Base-by-base conservation (phyloP, 805 yeast species). In the Scheffersomyces coipomensis region DNA sequence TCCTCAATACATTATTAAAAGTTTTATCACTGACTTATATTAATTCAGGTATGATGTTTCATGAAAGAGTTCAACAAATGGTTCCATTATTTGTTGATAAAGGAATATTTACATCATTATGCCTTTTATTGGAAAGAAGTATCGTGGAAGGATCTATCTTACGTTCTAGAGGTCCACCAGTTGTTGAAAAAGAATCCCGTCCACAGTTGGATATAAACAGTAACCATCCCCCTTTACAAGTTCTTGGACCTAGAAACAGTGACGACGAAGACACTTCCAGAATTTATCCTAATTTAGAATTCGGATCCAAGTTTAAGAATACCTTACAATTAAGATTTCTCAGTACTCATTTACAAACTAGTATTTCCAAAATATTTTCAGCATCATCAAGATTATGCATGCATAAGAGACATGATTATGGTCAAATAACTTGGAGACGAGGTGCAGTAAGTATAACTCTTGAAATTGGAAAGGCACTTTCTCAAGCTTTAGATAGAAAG, bases 231-330 rank as follows among this genome's bases (percentile, higher is more conserved):
- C 71, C 72, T 2, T 53, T 71, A 12, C 68, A 73, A 33, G 64
- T 79, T 7, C 69, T 67, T 41, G 58, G 71, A 0, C 18, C 27
- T 52, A 54, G 19, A 41, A 73, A 71, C 25, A n/a, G n/a, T n/a
- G n/a, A n/a, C n/a, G n/a, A n/a, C n/a, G n/a, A n/a, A n/a, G n/a
- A n/a, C n/a, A n/a, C n/a, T n/a, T n/a, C n/a, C n/a, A n/a, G n/a
- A n/a, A n/a, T n/a, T n/a, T n/a, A n/a, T n/a, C 72, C 71, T 3
- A 15, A 27, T 27, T 13, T 27, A 7, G 6, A 15, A 29, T 74
- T 78, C 0, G 69, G 79, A 29, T 76, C 85, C 0, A 81, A 79
- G 47, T 79, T 68, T 60, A 84, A 84, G 46, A 85, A 85, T 49
- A 62, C 83, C 0, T 59, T 77, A 2, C 79, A 81, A 45, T 55